phyloP scores from a whole-genome alignment of 2,329 filamentous ascomycete genomes.

The Aureobasidium sp. region DNA sequence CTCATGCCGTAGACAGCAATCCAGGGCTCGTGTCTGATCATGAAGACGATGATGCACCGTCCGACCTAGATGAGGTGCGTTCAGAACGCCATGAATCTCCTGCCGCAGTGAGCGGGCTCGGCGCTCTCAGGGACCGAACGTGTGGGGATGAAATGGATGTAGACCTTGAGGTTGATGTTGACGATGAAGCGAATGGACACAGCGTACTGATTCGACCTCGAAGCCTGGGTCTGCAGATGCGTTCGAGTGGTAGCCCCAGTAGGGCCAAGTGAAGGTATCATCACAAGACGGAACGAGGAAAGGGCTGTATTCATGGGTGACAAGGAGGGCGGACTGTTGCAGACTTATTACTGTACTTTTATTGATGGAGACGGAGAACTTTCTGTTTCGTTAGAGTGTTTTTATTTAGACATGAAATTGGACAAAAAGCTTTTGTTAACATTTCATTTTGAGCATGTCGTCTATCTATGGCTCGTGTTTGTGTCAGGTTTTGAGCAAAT shows the following conservation, averaged over 20 bases:
- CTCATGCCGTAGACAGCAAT: constrained; percentile 42
- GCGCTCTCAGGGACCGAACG: constrained; percentile 19
- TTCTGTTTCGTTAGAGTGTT: constrained; percentile 12
- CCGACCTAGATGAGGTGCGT: constrained; percentile 23
- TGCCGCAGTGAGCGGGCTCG: constrained; percentile 18
- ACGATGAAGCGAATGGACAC: constrained; percentile 30
- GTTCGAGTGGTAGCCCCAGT: constrained; percentile 10
- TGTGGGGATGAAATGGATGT: constrained; percentile 29
- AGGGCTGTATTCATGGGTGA: neutral
- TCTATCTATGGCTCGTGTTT: neutral
- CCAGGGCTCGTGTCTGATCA: constrained; percentile 45
- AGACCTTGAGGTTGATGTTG: constrained; percentile 30
- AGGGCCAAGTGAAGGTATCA: constrained; percentile 2
- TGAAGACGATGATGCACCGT: constrained; percentile 42
- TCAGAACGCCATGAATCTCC: constrained; percentile 24
- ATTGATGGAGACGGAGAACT: constrained; percentile 1
- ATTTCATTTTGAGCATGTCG: neutral
- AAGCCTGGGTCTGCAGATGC: constrained; percentile 13
- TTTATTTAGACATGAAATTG: constrained; percentile 11
- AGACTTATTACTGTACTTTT: constrained; percentile 11
- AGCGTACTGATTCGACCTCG: constrained; percentile 28
- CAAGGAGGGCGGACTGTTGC: neutral
- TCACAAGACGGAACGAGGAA: neutral
- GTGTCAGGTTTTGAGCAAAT: neutral
- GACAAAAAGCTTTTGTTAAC: constrained; percentile 6